Evolutionary conservation across 129 eudicot species (phyloP).

Genomic region (Flaveria sonorensis): DNA sequence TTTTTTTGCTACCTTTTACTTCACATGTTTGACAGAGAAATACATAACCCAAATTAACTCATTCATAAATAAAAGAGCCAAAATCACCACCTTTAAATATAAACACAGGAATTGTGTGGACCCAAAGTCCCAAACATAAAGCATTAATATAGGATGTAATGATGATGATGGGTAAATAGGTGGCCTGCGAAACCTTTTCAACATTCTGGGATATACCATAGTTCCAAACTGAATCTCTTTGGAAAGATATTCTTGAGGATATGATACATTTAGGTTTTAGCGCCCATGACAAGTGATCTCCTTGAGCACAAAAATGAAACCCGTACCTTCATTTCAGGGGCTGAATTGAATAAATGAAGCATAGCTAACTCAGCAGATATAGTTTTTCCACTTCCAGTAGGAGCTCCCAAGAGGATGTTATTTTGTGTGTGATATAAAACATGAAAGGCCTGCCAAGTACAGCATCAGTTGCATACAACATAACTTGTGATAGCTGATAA

Average conservation of each 20-base stretch:
- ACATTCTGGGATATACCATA: background rate
- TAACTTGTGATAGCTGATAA: slow-evolving; percentile 10
- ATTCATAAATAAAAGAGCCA: background rate
- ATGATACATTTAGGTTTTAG: background rate
- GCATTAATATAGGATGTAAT: slow-evolving; percentile 2
- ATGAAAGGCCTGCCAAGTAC: slow-evolving; percentile 77
- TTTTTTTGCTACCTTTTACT: background rate
- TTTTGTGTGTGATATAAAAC: slow-evolving; percentile 92
- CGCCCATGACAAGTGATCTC: slow-evolving; percentile 15
- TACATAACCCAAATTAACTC: background rate
- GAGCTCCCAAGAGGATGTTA: slow-evolving; percentile 92
- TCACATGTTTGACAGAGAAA: background rate
- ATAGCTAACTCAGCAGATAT: slow-evolving; percentile 99
- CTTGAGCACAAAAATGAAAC: slow-evolving; percentile 15
- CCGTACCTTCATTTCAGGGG: slow-evolving; percentile 97
- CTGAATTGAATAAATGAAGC: slow-evolving; percentile 83
- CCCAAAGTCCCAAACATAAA: background rate
- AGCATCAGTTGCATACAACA: slow-evolving; percentile 24
- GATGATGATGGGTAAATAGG: slow-evolving; percentile 15
- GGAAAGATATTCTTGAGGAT: background rate
- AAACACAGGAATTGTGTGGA: slow-evolving; percentile 17
- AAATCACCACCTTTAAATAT: background rate
- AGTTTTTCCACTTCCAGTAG: slow-evolving; percentile 99
- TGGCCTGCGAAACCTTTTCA: background rate
- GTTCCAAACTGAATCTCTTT: background rate